Evolutionary conservation across 2,329 filamentous ascomycete species (phyloP), one percentile per base, ranked within the genome.

Genomic region (Fusarium robinianum): DNA sequence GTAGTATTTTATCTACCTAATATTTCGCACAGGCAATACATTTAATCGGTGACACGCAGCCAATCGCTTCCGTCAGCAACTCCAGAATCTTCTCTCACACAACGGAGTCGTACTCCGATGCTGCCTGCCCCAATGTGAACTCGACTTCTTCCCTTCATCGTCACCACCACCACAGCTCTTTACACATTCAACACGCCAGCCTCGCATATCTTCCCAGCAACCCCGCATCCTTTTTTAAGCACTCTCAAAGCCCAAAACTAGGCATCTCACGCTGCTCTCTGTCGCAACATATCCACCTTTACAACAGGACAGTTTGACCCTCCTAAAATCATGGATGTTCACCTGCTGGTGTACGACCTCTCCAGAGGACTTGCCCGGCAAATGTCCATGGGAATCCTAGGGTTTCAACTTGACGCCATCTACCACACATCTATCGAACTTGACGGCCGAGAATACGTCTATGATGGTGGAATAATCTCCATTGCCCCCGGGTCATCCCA

Each of bases 381-480:
- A 54, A 72, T 82, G 71, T 81, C 78, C 12, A 67, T 72, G 71
- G 67, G 73, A 49, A 55, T 76, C 41, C 66, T 84, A 8, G 72
- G 78, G 11, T 77, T 81, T 54, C 73, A 79, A 38, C 88, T 96
- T 35, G 92, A 97, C 67, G 94, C 94, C 40, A 83, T 99, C 39
- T 97, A 97, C 59, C 94, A 99, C 67, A 97, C 94, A 0, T 89
- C 91, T 0, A 84, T 99, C 40, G 85, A 96, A 27, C 76, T 97
- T 25, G 80, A 84, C 38, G 84, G 85, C n/a, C 79, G 86, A 36
- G 94, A 99, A 69, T 96, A 95, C 67, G 81, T 92, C 60, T 97
- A 91, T 58, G 92, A 95, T 48, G 84, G 88, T 41, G 90, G 90
- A 41, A 86, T 97, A 38, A 88, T 95, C 60, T 84, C 84, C 40